phyloP scores from a whole-genome alignment of 1,139 yeast genomes.

The Blastobotrys ciferrii region DNA sequence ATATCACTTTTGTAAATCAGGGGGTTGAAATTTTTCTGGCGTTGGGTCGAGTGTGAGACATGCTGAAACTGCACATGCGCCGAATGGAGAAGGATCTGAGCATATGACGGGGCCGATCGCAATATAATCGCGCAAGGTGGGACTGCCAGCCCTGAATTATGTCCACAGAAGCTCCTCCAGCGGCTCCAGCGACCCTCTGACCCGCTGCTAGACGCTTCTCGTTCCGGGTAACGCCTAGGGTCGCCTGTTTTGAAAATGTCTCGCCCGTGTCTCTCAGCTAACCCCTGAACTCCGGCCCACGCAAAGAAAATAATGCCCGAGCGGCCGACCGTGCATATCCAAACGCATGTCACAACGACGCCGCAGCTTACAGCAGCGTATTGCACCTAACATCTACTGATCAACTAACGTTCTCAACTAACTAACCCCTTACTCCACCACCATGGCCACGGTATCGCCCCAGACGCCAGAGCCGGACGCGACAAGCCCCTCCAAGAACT shows the following conservation, averaged over 20 bases:
- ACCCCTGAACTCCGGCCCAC: neutral
- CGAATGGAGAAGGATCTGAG: neutral
- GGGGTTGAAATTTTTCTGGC: neutral
- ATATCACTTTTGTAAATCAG: neutral
- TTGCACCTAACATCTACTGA: too few relatives aligned
- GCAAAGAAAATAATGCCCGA: neutral
- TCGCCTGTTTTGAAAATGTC: neutral
- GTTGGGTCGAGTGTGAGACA: neutral
- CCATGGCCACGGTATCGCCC: neutral
- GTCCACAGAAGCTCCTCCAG: too few relatives aligned
- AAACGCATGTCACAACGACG: too few relatives aligned
- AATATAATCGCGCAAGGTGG: neutral
- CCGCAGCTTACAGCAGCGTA: neutral
- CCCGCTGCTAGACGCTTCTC: too few relatives aligned
- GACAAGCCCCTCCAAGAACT: neutral
- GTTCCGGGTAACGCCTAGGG: too few relatives aligned
- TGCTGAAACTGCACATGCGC: neutral
- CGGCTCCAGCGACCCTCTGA: too few relatives aligned
- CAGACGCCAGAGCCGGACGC: conserved; percentile 1
- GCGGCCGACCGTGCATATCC: too few relatives aligned
- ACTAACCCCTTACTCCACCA: neutral
- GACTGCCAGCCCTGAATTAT: too few relatives aligned
- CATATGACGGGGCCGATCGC: neutral
- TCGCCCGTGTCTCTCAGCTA: neutral
- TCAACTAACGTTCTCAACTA: neutral